Evolutionary conservation across 805 yeast genomes (phyloP).

Genomic region (Wickerhamomyces mucosus): DNA sequence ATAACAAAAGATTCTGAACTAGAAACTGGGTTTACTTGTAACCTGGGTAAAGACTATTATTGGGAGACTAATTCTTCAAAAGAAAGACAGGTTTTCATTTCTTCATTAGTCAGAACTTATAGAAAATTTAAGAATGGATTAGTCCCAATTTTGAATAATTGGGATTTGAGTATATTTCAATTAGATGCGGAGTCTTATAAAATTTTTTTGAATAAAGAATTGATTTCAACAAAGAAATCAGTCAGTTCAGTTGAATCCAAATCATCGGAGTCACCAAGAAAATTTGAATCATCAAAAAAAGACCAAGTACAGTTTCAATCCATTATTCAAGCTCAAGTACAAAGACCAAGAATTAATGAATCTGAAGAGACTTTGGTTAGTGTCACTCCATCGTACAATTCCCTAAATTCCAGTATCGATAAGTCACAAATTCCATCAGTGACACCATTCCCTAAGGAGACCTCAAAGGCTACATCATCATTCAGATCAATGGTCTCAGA

Average conservation of each 20-base stretch:
- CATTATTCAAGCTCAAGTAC: too few species aligned
- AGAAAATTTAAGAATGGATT: conserved; percentile 47
- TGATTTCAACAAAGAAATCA: conserved; percentile 2
- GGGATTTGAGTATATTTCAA: conserved; percentile 36
- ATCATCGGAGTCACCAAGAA: neutral
- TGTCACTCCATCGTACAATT: too few species aligned
- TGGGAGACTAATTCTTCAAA: conserved; percentile 62
- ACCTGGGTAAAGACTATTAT: conserved; percentile 69
- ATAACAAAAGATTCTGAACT: conserved; percentile 45
- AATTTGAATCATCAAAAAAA: neutral
- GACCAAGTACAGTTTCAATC: too few species aligned
- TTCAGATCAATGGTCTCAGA: too few species aligned
- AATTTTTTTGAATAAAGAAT: conserved; percentile 12
- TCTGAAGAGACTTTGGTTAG: too few species aligned
- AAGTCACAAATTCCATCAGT: conserved; percentile 1
- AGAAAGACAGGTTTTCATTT: conserved; percentile 51
- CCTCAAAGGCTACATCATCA: too few species aligned
- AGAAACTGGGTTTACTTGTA: conserved; percentile 47
- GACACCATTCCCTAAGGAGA: conserved; percentile 4
- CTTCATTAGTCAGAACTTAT: conserved; percentile 41
- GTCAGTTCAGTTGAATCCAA: conserved; percentile 1
- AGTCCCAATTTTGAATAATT: conserved; percentile 42
- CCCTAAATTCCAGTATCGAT: too few species aligned
- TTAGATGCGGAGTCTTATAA: conserved; percentile 28
- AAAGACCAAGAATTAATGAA: too few species aligned